Evolutionary conservation across 139 green algal species (phyloP).

Genomic region (Penium margaritaceum): DNA sequence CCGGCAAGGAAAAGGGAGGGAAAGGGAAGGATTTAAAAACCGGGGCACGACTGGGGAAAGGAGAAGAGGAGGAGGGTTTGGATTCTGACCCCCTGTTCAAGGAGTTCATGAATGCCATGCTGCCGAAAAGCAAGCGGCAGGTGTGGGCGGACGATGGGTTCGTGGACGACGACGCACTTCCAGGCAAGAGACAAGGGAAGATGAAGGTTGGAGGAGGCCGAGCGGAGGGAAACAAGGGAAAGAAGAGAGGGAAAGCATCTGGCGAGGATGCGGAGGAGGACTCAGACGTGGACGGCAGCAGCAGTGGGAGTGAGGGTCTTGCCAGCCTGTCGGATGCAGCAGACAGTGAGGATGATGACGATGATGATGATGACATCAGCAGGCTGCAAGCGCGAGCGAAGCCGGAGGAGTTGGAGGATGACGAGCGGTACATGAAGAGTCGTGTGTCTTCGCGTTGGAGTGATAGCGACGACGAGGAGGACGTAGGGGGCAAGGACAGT

Average conservation of each 20-base stretch:
- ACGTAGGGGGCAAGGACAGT: not conserved
- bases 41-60: too few relatives aligned
- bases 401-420: conserved; percentile 14
- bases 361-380: conserved; percentile 18
- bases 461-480: conserved; percentile 38
- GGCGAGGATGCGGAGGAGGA: not conserved
- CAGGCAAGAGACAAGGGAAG: not conserved
- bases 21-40: not conserved
- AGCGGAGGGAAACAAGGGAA: not conserved
- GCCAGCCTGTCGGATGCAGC: not conserved
- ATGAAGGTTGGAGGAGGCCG: not conserved
- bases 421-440: conserved; percentile 11
- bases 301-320: conserved; percentile 16
- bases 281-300: not conserved
- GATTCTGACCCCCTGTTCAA: too few relatives aligned
- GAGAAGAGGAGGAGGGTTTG: too few relatives aligned
- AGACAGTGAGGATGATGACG: conserved; percentile 21
- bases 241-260: not conserved
- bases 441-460: conserved; percentile 56
- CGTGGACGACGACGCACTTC: too few relatives aligned
- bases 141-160: too few relatives aligned
- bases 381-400: too few relatives aligned
- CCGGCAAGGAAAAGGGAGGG: conserved; percentile 2
- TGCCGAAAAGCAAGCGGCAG: not conserved
- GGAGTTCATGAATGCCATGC: too few relatives aligned